Base-by-base conservation (phyloP, 1,139 yeast species). In the Pichia sp. region DNA sequence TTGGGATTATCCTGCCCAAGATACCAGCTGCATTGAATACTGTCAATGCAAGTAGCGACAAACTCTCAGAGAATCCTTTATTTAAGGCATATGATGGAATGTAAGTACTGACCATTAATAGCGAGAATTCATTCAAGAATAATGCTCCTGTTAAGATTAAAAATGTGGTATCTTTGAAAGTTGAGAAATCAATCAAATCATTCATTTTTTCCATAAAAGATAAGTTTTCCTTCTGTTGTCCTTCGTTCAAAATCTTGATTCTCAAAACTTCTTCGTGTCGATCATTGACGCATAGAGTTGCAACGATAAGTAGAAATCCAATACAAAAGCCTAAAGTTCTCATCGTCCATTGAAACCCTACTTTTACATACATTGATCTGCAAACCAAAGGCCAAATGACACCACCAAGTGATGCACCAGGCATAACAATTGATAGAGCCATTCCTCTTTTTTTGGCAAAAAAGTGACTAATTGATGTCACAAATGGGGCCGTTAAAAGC, bases 361-460 rank as follows among this genome's bases (percentile, higher is more conserved):
- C 71, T 41, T 67, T 67, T 3, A 60, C 59, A 54, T 77, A 81
- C 16, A 79, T 59, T 35, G 68, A 67, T 49, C 81, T 65, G 50
- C 81, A 67, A 65, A 80, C 69, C 41, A 79, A 66, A 1, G 87
- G 85, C 60, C 80, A 76, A 1, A 78, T 64, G 31, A 79, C 72
- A 41, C 85, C 85, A 23, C 90, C 90, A 5, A 80, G 59, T 32
- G 81, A 71, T 11, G 62, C 63, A 0, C 87, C 87, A n/a, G 87
- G 86, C 54, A 74, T 72, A 1, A 82, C 82, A 4, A 79, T 58
- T 1, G 85, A 79, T 39, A 77, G 58, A 4, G 85, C 86, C 49
- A 73, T 60, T 2, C 81, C 88, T 46, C 88, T 64, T 49, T 69
- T 77, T 46, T 58, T 66, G 48, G 70, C 64, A 55, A 79, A 82